phyloP scores from a whole-genome alignment of 163 green algal species.

The Prototheca wickerhamii region DNA sequence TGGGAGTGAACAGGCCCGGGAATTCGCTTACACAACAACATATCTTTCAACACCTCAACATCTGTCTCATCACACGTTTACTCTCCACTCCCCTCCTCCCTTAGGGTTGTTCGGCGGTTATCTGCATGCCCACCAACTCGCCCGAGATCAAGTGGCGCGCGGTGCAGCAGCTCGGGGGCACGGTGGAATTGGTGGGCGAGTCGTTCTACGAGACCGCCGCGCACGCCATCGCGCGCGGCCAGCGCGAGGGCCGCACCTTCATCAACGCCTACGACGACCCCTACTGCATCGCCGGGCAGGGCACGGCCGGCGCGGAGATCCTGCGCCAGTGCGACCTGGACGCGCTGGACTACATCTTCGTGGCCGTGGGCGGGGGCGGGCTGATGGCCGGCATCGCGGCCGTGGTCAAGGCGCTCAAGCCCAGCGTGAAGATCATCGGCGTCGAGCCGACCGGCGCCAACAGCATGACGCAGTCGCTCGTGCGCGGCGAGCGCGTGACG shows the following conservation, averaged over 20 bases:
- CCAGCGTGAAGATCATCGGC: slow-evolving; percentile 85
- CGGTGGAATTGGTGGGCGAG: slow-evolving; percentile 87
- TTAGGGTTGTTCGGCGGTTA: slow-evolving; percentile 65
- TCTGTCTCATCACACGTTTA: background rate
- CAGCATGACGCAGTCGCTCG: slow-evolving; percentile 83
- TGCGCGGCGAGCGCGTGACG: slow-evolving; percentile 56
- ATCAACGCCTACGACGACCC: slow-evolving; percentile 94
- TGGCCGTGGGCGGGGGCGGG: slow-evolving; percentile 91
- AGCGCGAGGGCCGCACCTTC: slow-evolving; percentile 65
- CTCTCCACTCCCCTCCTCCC: background rate
- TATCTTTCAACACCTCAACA: background rate
- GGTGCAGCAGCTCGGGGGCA: slow-evolving; percentile 76
- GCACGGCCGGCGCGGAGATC: slow-evolving; percentile 92
- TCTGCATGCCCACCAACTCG: slow-evolving; percentile 90
- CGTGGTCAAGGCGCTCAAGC: slow-evolving; percentile 84
- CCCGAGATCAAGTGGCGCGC: slow-evolving; percentile 79
- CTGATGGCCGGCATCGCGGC: slow-evolving; percentile 88
- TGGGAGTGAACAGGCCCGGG: background rate
- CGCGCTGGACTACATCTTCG: slow-evolving; percentile 85
- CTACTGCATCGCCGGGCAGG: slow-evolving; percentile 92
- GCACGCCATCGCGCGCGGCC: slow-evolving; percentile 39
- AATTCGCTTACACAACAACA: background rate
- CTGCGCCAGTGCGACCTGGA: slow-evolving; percentile 60
- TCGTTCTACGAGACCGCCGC: slow-evolving; percentile 82
- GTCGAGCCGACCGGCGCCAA: slow-evolving; percentile 92